Percentiles rank a stretch among this genome's conserved stretches.
Conservation (phyloP, 495 filamentous ascomycete genomes). For the Extremus antarcticus region DNA sequence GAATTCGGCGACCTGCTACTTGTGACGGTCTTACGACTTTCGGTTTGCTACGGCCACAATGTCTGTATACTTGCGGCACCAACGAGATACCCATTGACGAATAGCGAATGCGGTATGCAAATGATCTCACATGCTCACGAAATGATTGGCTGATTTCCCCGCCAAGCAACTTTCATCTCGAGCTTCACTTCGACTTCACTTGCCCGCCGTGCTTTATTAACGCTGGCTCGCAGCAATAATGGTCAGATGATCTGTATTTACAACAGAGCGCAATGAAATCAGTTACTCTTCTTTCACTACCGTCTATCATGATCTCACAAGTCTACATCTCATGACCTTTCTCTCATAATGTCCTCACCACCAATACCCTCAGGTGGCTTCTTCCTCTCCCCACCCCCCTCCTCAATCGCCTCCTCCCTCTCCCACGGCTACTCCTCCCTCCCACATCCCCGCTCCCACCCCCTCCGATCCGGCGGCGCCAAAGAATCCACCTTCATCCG, state of each 20-base stretch:
- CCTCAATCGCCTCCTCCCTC: constrained; percentile 41
- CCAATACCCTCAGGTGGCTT: constrained; percentile 10
- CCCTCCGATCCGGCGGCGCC: constrained; percentile 55
- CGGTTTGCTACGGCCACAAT: not conserved
- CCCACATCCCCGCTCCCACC: constrained; percentile 52
- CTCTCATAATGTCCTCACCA: not conserved
- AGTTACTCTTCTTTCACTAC: no score
- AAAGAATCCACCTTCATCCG: constrained; percentile 70
- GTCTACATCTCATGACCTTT: no score
- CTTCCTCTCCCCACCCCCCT: constrained; percentile 27
- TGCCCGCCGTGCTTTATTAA: no score
- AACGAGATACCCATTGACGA: not conserved
- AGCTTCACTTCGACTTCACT: not conserved
- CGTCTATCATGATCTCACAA: no score
- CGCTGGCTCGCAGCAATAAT: no score
- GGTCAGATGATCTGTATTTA: not conserved
- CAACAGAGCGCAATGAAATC: no score
- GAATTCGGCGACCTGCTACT: no score
- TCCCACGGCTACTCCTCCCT: constrained; percentile 38
- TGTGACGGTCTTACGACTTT: no score
- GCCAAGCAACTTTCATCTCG: not conserved
- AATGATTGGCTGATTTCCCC: not conserved
- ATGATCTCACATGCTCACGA: not conserved
- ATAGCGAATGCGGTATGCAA: not conserved
- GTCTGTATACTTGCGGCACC: not conserved